Base-by-base conservation (phyloP, 1,284 basidiomycete genomes). In the Papiliotrema nemorosa region DNA sequence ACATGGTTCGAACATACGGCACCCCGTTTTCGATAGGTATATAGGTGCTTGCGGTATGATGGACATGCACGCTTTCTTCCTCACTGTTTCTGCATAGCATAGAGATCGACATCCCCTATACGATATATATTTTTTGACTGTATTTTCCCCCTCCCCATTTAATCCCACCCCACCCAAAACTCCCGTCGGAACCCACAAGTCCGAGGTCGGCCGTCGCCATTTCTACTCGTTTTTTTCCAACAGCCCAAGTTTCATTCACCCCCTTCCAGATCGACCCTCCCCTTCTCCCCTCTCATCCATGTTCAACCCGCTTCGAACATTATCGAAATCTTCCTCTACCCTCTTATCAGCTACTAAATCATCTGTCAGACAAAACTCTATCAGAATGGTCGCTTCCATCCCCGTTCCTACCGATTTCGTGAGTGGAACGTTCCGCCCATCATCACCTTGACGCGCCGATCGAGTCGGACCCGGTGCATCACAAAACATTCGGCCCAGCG, bases 331-430 rank as follows among this genome's bases (percentile, higher is more conserved):
- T 44, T 13, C 20, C 24, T 27, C 34, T 29, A 53, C 55, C 26
- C 36, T 61, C 47, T 33, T 54, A 33, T 53, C 59, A 14, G 40
- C 45, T 36, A 53, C 64, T 41, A 54, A 64, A 27, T 57, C 54
- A 46, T 50, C 60, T 50, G 42, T 60, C 36, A 47, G 55, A 55
- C 24, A 38, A 54, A 29, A 53, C 50, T 50, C 64, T 13, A 48
- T 63, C 66, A 73, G 72, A 59, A 75, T 75, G 73, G 67, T 69
- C 29, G 71, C 74, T 29, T 72, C 72, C 47, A 67, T 78, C 59
- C 70, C 77, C 52, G 64, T 77, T 55, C 78, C 78, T 48, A 66
- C 63, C 44, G 78, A 79, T 71, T 79, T 77, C 60, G 77, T 78
- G 52, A 67, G 77, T 69, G 22, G n/a, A 12, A 18, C 29, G 20